A percentile compares a stretch with the other conserved stretches of the same genome.
Evolutionary conservation across 768 basidiomycete species (phyloP).

Genomic region (Cubamyces sp.): DNA sequence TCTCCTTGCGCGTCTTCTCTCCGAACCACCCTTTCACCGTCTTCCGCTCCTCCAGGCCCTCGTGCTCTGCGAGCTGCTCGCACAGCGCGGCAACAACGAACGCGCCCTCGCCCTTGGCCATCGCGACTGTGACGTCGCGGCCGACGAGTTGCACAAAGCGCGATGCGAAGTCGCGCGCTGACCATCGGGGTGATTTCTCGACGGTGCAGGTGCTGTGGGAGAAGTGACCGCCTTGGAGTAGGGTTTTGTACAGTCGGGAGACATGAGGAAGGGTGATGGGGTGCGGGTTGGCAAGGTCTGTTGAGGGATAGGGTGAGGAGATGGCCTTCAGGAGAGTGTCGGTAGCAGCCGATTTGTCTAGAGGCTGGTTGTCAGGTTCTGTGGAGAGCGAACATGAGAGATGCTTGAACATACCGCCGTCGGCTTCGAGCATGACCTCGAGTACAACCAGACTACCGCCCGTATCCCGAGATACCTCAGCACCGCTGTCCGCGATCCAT

Average conservation of each 20-base stretch:
- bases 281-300: constrained; percentile 55
- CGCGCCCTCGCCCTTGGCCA: constrained; percentile 66
- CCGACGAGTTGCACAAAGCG: constrained; percentile 60
- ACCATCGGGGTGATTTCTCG: constrained; percentile 56
- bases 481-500: constrained; percentile 68
- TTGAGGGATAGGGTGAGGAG: constrained; percentile 56
- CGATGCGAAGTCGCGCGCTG: constrained; percentile 60
- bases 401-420: constrained; percentile 65
- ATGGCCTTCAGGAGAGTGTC: constrained; percentile 64
- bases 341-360: constrained; percentile 74
- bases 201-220: constrained; percentile 62
- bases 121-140: constrained; percentile 51
- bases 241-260: constrained; percentile 83
- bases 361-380: background rate
- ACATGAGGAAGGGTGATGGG: constrained; percentile 82
- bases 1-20: constrained; percentile 45
- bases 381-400: background rate
- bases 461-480: constrained; percentile 68
- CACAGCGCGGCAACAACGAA: constrained; percentile 79
- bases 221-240: constrained; percentile 91
- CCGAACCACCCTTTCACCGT: constrained; percentile 64
- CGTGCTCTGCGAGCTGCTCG: constrained; percentile 40
- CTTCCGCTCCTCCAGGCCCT: constrained; percentile 45
- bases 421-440: constrained; percentile 84
- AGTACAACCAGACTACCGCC: constrained; percentile 77